phyloP scores from a whole-genome alignment of 2,329 filamentous ascomycete species.

The Microcyclospora tardicrescens region DNA sequence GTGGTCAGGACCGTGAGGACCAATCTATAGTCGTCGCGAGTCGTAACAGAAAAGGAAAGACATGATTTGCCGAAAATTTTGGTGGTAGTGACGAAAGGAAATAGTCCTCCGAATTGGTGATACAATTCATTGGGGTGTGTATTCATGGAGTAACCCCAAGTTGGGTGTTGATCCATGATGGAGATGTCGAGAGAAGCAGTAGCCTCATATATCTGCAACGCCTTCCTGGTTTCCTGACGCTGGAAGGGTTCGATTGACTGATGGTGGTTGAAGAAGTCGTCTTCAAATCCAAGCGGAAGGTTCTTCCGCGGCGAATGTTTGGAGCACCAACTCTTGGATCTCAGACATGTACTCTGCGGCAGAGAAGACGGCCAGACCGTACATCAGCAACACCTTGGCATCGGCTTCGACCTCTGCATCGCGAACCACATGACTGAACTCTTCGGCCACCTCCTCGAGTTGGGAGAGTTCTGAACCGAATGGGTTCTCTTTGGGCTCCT shows the following conservation, averaged over 20 bases:
- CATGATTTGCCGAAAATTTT: too few relatives aligned
- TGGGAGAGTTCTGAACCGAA: slow-evolving; percentile 85
- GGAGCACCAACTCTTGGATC: slow-evolving; percentile 55
- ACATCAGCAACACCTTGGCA: slow-evolving; percentile 45
- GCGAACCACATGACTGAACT: slow-evolving; percentile 52
- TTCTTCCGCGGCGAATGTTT: slow-evolving; percentile 19
- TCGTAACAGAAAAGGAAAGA: too few relatives aligned
- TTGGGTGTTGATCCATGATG: too few relatives aligned
- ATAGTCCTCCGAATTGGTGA: too few relatives aligned
- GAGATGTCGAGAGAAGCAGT: too few relatives aligned
- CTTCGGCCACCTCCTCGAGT: slow-evolving; percentile 84
- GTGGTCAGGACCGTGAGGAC: too few relatives aligned
- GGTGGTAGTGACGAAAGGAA: too few relatives aligned
- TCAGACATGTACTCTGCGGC: slow-evolving; percentile 76
- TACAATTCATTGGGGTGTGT: too few relatives aligned
- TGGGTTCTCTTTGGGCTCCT: slow-evolving; percentile 45
- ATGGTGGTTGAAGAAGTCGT: background rate
- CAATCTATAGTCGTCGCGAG: too few relatives aligned
- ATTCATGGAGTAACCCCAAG: too few relatives aligned
- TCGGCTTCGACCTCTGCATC: slow-evolving; percentile 60
- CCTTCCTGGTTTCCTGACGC: slow-evolving; percentile 11
- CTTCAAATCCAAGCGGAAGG: slow-evolving; percentile 1
- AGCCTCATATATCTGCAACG: slow-evolving; percentile 14
- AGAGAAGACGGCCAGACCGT: slow-evolving; percentile 59
- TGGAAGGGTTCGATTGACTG: slow-evolving; percentile 17